Conservation (phyloP, 2,329 filamentous ascomycete genomes). For the Chrysoporthe austroafricana region DNA sequence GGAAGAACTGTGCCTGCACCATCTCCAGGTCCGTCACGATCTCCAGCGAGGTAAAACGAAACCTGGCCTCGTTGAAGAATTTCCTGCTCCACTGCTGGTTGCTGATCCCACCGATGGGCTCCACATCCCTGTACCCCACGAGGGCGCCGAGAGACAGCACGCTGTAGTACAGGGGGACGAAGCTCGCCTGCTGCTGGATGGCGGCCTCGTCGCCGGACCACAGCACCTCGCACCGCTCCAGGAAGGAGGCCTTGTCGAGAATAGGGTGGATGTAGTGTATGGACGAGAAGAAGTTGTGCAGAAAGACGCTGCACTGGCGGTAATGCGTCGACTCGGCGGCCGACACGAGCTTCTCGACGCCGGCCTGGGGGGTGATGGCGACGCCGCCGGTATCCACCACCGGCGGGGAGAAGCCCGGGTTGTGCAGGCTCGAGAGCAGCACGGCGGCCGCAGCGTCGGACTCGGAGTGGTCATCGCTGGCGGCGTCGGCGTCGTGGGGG, state of each 20-base stretch:
- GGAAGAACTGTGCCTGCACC: slow-evolving; percentile 51
- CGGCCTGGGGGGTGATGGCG: not conserved
- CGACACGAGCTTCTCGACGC: slow-evolving; percentile 16
- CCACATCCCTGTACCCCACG: slow-evolving; percentile 48
- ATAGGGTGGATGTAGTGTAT: slow-evolving; percentile 46
- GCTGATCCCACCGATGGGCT: slow-evolving; percentile 45
- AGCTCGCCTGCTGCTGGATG: slow-evolving; percentile 40
- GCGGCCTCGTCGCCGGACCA: slow-evolving; percentile 40
- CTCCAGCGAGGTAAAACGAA: slow-evolving; percentile 42
- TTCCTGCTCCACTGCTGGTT: slow-evolving; percentile 52
- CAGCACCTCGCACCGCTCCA: slow-evolving; percentile 46
- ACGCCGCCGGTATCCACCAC: slow-evolving; percentile 22
- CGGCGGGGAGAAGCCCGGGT: slow-evolving; percentile 45
- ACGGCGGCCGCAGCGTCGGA: slow-evolving; percentile 38
- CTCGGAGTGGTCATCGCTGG: slow-evolving; percentile 24
- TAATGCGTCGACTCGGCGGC: slow-evolving; percentile 39
- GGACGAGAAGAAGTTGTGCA: slow-evolving; percentile 52
- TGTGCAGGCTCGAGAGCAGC: slow-evolving; percentile 50
- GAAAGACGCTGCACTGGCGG: slow-evolving; percentile 48
- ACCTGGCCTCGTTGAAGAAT: slow-evolving; percentile 48
- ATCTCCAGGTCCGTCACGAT: slow-evolving; percentile 52
- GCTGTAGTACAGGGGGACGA: slow-evolving; percentile 51
- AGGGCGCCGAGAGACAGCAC: slow-evolving; percentile 51
- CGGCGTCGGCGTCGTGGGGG: slow-evolving; percentile 20
- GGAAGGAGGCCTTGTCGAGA: slow-evolving; percentile 45